Conservation (phyloP, 2,329 filamentous ascomycete genomes). For the Huntiella decipiens region DNA sequence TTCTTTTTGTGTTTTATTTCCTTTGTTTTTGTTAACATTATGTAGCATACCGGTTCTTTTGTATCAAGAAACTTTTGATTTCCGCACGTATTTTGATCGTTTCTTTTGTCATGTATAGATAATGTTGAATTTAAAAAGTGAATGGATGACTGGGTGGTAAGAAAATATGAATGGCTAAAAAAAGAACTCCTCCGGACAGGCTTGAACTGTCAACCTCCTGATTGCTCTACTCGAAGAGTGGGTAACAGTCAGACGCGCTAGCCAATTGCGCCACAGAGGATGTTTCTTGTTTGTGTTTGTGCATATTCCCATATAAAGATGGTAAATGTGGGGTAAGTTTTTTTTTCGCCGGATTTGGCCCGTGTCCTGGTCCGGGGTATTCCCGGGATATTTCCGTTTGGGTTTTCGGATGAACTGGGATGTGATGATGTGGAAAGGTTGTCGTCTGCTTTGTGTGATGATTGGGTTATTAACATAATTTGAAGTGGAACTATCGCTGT, state of each 20-base stretch:
- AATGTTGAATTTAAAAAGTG: neutral
- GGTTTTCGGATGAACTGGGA: no score
- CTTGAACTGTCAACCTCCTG: constrained; percentile 8
- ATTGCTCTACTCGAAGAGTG: neutral
- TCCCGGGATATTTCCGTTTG: no score
- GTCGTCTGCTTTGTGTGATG: no score
- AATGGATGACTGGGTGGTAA: neutral
- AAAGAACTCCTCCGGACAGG: constrained; percentile 5
- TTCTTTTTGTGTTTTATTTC: constrained; percentile 2
- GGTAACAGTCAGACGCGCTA: constrained; percentile 43
- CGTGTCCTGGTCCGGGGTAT: no score
- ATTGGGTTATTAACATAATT: no score
- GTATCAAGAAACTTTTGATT: neutral
- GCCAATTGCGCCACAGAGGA: constrained; percentile 29
- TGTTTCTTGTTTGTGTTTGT: neutral
- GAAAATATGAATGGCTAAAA: neutral
- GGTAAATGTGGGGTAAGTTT: no score
- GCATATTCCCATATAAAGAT: no score
- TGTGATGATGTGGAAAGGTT: no score
- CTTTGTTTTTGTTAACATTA: neutral
- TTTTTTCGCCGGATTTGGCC: no score
- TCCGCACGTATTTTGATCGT: neutral
- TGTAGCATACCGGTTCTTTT: neutral
- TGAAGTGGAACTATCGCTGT: no score
- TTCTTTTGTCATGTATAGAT: neutral